Evolutionary conservation across 495 filamentous ascomycete genomes (phyloP), one percentile per base, ranked within the genome.

Genomic region (Aspergillus sclerotiicarbonarius): DNA sequence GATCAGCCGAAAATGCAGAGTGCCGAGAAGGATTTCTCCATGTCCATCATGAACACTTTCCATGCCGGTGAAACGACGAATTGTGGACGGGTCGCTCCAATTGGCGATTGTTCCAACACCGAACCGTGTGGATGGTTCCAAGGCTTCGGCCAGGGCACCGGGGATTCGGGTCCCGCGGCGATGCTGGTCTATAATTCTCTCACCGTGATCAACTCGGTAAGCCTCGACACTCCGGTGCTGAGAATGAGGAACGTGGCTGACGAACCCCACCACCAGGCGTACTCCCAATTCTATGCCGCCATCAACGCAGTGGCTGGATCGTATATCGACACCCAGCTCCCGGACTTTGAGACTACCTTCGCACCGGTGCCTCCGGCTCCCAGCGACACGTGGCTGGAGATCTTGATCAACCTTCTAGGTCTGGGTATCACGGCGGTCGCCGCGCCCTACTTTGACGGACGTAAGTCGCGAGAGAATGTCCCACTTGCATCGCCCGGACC

Each of bases 101-200:
- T 1, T 2, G 41, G 41, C 41, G 4, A 4, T 15, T 45, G 41
- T 45, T 15, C 2, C 15, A 13, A 44, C n/a, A 16, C 45, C 6
- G 31, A 60, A 12, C 47, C 45, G 21, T 59, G 53, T 44, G 52
- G 33, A 16, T 9, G 39, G 4, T 58, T 51, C 15, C 21, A 51
- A 8, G 58, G 58, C 46, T 35, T 18, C 37, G 43, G 47, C 3
- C 25, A 25, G 25, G 47, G 55, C 21, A 18, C 29, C 7, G 43
- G 59, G 15, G 61, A 30, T 18, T 64, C 64, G 2, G 67, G 69
- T 4, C 54, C 70, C 15, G 71, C 63, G 15, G 68, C 53, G 7
- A 20, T 64, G 20, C 8, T 65, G 18, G 69, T 75, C 56, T 71
- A 59, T 61, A 66, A 71, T 50, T 75, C 72, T 6, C 47, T 75